Percentiles rank a stretch among this genome's conserved stretches.
These are phyloP conservation scores for Neonectria sp. DNA, from an alignment of 2,329 filamentous ascomycete genomes.

Conservation along the genomic window DNA sequence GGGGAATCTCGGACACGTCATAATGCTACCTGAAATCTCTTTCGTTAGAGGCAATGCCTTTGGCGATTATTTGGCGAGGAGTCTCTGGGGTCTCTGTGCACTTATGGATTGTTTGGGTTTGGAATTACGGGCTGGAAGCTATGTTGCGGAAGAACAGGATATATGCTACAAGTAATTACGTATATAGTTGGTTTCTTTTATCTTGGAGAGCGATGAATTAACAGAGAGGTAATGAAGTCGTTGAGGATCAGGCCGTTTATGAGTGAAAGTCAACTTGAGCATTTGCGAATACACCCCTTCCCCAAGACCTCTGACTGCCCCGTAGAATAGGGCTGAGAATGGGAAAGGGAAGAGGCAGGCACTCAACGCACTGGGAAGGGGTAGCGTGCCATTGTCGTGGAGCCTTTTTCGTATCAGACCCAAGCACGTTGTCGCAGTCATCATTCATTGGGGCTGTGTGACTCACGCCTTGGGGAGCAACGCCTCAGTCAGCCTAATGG, in stretches of 20 bases:
- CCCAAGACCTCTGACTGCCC: background rate
- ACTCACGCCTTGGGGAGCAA: constrained; percentile 24
- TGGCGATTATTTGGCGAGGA: background rate
- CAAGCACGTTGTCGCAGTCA: background rate
- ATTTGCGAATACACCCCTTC: background rate
- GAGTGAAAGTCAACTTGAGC: background rate
- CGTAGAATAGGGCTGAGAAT: background rate
- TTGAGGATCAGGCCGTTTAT: background rate
- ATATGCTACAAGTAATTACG: background rate
- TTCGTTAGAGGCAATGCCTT: background rate
- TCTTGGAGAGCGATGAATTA: background rate
- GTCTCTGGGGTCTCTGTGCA: too few species aligned
- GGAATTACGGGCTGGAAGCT: background rate
- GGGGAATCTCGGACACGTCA: too few species aligned
- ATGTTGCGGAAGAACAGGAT: background rate
- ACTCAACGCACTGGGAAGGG: background rate
- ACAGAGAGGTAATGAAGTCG: background rate
- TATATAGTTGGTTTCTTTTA: background rate
- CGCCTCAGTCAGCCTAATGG: constrained; percentile 18
- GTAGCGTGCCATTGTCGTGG: background rate
- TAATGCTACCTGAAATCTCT: too few species aligned
- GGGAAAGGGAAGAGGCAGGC: background rate
- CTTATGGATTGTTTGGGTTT: background rate
- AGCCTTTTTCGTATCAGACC: background rate
- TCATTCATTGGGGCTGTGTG: constrained; percentile 7